Percentiles rank a stretch among this genome's conserved stretches.
Conservation (phyloP, 441 rosid species). For the Aleurites moluccanus region DNA sequence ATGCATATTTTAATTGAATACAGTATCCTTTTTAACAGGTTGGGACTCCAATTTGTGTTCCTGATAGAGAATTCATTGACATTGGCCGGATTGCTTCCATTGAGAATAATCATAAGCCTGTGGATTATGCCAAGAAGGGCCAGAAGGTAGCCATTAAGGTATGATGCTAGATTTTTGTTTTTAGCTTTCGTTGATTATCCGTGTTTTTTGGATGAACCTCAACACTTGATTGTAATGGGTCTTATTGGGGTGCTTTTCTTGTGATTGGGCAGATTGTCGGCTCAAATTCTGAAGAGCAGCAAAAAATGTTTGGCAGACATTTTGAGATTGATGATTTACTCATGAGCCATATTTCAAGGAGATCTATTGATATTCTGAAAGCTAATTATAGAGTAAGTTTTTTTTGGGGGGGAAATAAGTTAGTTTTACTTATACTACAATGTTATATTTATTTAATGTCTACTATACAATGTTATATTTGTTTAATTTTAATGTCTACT, state of each 20-base stretch:
- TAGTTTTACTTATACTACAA: not conserved
- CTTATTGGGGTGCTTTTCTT: conserved; percentile 2
- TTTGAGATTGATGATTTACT: conserved; percentile 86
- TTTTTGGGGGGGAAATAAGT: too few species aligned
- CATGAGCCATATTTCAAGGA: conserved; percentile 88
- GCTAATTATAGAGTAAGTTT: conserved; percentile 77
- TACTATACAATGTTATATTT: not conserved
- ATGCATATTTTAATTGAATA: not conserved
- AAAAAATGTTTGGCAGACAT: conserved; percentile 93
- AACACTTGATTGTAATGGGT: not conserved
- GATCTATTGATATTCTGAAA: conserved; percentile 80
- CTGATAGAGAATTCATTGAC: conserved; percentile 72
- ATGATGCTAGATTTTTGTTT: conserved; percentile 13
- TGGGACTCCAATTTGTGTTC: conserved; percentile 94
- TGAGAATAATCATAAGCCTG: conserved; percentile 79
- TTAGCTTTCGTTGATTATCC: not conserved
- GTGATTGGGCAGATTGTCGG: conserved; percentile 60
- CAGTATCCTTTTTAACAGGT: conserved; percentile 40
- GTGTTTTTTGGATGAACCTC: not conserved
- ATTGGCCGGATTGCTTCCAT: conserved; percentile 89
- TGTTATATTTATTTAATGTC: not conserved
- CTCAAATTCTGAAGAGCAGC: conserved; percentile 79
- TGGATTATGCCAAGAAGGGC: conserved; percentile 85
- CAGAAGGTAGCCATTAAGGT: conserved; percentile 91
- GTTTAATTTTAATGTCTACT: not conserved